Evolutionary conservation across 192 early-diverging fungal genomes (phyloP).

Genomic region (Mycoemilia scoparia): DNA sequence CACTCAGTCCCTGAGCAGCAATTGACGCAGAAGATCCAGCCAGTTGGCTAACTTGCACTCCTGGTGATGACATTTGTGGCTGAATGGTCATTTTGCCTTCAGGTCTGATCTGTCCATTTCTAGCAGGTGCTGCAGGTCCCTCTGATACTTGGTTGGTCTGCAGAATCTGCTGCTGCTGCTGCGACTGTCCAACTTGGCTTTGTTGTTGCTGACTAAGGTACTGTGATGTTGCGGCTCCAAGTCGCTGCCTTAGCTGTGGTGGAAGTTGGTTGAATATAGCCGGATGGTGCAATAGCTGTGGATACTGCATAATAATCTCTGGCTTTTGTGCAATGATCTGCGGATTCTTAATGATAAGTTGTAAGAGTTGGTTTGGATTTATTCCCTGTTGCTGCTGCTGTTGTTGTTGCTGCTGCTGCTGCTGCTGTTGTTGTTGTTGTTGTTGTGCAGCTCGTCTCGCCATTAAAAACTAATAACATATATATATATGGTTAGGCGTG

Average conservation of each 20-base stretch:
- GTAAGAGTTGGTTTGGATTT: conserved; percentile 2
- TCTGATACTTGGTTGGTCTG: too few relatives aligned
- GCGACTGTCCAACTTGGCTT: not conserved
- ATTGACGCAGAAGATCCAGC: too few relatives aligned
- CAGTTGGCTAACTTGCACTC: too few relatives aligned
- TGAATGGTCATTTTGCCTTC: too few relatives aligned
- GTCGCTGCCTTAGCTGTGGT: not conserved
- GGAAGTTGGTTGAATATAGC: conserved; percentile 5
- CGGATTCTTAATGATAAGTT: conserved; percentile 8
- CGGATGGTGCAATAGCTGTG: conserved; percentile 3
- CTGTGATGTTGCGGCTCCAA: not conserved
- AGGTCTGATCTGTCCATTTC: too few relatives aligned
- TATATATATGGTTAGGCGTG: not conserved
- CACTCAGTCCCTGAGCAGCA: too few relatives aligned
- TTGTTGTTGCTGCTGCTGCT: conserved; percentile 5
- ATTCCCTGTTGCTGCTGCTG: conserved; percentile 1
- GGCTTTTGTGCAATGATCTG: conserved; percentile 9
- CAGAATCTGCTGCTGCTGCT: not conserved
- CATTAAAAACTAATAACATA: not conserved
- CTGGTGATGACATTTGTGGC: too few relatives aligned
- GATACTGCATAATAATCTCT: conserved; percentile 12
- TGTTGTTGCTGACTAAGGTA: not conserved
- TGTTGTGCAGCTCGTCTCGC: not conserved
- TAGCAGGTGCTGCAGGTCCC: too few relatives aligned
- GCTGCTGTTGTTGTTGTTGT: conserved; percentile 3